Conservation (phyloP, 2,329 filamentous ascomycete species). For the Anisogramma anomala region DNA sequence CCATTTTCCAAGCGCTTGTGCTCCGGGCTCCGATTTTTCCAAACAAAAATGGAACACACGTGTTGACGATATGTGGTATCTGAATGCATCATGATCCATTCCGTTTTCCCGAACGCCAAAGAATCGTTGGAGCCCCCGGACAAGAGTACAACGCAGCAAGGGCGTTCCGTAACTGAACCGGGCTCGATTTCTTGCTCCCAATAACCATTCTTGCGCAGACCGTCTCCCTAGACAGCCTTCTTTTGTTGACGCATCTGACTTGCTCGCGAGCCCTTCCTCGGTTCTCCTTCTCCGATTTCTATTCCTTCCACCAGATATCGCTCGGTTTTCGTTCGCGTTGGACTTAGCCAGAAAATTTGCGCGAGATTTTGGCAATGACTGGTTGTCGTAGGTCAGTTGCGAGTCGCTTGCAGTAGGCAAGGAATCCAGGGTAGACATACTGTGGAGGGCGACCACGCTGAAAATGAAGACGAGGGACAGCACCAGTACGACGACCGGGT, state of each 20-base stretch:
- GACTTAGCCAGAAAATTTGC: constrained; percentile 62
- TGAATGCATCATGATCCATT: neutral
- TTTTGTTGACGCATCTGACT: neutral
- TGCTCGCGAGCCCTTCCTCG: neutral
- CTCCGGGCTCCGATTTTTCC: too few species aligned
- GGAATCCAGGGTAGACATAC: constrained; percentile 43
- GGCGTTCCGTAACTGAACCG: neutral
- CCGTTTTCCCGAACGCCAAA: neutral
- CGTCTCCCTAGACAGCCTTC: neutral
- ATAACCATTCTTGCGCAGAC: neutral
- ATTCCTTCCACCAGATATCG: neutral
- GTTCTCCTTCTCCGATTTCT: neutral
- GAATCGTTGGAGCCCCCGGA: neutral
- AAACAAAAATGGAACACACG: too few species aligned
- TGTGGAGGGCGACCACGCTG: constrained; percentile 92
- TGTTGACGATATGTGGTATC: too few species aligned
- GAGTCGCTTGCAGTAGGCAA: neutral
- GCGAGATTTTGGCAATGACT: constrained; percentile 95
- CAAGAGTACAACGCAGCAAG: neutral
- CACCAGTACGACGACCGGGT: constrained; percentile 93
- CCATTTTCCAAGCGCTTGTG: too few species aligned
- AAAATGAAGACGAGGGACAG: constrained; percentile 98
- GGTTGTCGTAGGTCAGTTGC: constrained; percentile 16
- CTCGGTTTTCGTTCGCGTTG: neutral
- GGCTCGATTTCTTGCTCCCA: neutral